Evolutionary conservation across 805 yeast species (phyloP).

Genomic region (Brettanomyces naardenensis): DNA sequence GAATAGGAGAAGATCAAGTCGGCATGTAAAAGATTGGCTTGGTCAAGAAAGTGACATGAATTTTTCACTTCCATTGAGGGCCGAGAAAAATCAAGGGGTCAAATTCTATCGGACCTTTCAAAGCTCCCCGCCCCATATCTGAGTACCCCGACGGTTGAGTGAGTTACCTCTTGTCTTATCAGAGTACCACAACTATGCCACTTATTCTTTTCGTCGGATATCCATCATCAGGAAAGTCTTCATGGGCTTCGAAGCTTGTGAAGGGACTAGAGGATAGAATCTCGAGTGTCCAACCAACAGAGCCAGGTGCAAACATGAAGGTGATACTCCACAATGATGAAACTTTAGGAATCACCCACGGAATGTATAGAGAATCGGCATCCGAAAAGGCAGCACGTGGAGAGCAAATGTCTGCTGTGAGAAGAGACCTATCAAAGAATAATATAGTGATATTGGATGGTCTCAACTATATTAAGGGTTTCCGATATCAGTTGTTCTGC

Average conservation of each 20-base stretch:
- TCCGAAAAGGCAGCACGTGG: slow-evolving; percentile 81
- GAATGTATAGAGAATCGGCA: slow-evolving; percentile 60
- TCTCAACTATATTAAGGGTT: slow-evolving; percentile 86
- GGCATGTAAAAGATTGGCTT: no score
- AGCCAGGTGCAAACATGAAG: slow-evolving; percentile 46
- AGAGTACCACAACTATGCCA: no score
- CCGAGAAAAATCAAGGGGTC: no score
- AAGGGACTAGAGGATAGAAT: slow-evolving; percentile 40
- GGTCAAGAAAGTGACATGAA: no score
- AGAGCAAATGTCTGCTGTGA: slow-evolving; percentile 80
- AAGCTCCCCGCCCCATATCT: no score
- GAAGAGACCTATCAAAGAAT: slow-evolving; percentile 61
- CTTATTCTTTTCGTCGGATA: slow-evolving; percentile 74
- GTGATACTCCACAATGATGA: slow-evolving; percentile 75
- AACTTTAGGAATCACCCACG: slow-evolving; percentile 60
- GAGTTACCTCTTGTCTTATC: no score
- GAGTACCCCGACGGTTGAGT: no score
- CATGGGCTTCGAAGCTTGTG: slow-evolving; percentile 54
- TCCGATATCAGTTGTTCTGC: slow-evolving; percentile 87
- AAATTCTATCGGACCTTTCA: no score
- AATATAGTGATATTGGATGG: slow-evolving; percentile 81
- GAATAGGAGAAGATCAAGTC: no score
- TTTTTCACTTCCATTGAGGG: no score
- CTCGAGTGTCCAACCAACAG: slow-evolving; percentile 29
- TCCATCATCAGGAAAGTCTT: slow-evolving; percentile 81